Base-by-base conservation (phyloP, 352 stramenopile genomes). In the Pythium guiyangense region DNA sequence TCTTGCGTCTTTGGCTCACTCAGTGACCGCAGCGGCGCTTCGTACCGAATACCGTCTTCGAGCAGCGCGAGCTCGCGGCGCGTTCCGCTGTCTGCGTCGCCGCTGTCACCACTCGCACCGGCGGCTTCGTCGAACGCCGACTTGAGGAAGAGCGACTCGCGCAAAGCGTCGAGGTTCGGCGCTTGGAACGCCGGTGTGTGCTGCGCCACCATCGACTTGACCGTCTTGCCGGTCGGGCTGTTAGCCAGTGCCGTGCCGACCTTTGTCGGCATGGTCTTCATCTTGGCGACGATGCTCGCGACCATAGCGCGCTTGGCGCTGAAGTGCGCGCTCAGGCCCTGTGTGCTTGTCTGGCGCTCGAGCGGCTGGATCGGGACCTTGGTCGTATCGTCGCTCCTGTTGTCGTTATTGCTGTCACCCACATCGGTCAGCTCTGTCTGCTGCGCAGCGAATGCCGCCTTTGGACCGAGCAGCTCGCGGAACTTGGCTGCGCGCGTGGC, bases 61-160 rank as follows among this genome's bases (percentile, higher is more conserved):
- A 64, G 29, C 12, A 58, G 44, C 15, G 43, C 58, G 22, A 64
- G 58, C 11, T 53, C 50, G 34, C 35, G 49, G 9, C 35, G 50
- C 1, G 18, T 11, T 10, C 26, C 26, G 14, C 45, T 22, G 25
- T 40, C 37, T 5, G 10, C 42, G 20, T 58, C 25, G 14, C 29
- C 37, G 11, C 20, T 26, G 26, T 49, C 55, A 9, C 11, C 50
- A 10, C 15, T 29, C 2, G 17, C n/a, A 14, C 20, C 25, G 3
- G 17, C 10, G 9, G 57, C 49, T 9, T 51, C 43, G 43, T 64
- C 58, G 35, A 64, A 64, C 18, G 58, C 49, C 18, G 58, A 59
- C 45, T 64, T 64, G 49, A 64, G 51, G 20, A 53, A 64, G 17
- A 64, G 58, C 34, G 58, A 52, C 27, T 64, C 50, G 42, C 53